phyloP scores from a whole-genome alignment of 2,329 filamentous ascomycete species.

The Zymoseptoria crescenta region DNA sequence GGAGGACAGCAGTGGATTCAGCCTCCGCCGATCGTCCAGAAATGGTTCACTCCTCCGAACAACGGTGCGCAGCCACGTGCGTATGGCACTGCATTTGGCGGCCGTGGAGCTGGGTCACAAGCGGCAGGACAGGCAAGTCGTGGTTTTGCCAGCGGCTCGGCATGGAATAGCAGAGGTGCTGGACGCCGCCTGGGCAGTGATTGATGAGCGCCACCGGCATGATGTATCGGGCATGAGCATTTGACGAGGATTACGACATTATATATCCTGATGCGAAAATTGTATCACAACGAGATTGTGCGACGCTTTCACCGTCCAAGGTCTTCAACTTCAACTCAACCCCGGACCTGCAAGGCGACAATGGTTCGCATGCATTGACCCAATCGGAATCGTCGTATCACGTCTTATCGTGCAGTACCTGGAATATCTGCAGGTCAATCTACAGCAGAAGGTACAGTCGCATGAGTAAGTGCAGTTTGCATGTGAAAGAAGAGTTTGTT shows the following conservation, averaged over 20 bases:
- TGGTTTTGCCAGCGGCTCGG: constrained; percentile 26
- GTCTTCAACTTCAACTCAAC: not conserved
- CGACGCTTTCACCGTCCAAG: not conserved
- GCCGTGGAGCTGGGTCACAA: constrained; percentile 33
- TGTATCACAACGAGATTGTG: not conserved
- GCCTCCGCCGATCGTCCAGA: constrained; percentile 65
- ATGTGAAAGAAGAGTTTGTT: not conserved
- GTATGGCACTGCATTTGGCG: constrained; percentile 54
- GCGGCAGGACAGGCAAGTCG: constrained; percentile 24
- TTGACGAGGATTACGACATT: not conserved
- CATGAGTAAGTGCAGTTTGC: not conserved
- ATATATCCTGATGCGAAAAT: not conserved
- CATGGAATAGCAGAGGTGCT: constrained; percentile 54
- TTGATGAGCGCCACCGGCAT: constrained; percentile 3
- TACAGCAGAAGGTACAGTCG: not conserved
- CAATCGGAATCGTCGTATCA: not conserved
- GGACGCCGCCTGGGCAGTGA: constrained; percentile 53
- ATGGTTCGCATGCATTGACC: not conserved
- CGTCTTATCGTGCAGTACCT: not conserved
- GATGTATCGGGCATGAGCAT: not conserved
- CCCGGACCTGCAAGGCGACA: not conserved
- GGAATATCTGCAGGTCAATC: not conserved
- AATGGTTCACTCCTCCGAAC: constrained; percentile 50
- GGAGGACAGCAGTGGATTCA: constrained; percentile 69
- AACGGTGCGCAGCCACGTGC: constrained; percentile 39